These are phyloP conservation scores for Telopea speciosissima DNA, from an alignment of 177 flowering plant species.

Conservation along the genomic window DNA sequence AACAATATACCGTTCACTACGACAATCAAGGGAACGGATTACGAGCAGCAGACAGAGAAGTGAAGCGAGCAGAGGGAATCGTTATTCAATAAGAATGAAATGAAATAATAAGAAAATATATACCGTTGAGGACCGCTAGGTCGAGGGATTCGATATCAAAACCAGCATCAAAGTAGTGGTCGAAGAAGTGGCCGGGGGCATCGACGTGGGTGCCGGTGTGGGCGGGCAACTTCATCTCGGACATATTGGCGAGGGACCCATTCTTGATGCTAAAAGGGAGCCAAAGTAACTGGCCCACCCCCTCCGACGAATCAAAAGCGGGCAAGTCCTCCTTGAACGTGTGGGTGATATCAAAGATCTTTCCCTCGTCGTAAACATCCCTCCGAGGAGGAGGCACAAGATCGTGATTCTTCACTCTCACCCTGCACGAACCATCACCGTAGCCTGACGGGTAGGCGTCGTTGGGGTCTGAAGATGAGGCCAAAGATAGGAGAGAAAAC, in stretches of 20 bases:
- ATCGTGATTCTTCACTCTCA: neutral
- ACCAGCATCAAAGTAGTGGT: slow-evolving; percentile 79
- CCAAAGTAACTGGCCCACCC: slow-evolving; percentile 65
- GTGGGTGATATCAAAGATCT: slow-evolving; percentile 68
- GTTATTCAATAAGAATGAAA: neutral
- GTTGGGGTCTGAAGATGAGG: neutral
- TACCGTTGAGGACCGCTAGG: slow-evolving; percentile 76
- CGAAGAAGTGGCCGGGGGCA: slow-evolving; percentile 76
- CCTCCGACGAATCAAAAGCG: slow-evolving; percentile 36
- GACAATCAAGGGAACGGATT: neutral
- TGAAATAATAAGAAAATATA: neutral
- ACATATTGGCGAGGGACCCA: slow-evolving; percentile 66
- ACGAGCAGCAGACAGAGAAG: neutral
- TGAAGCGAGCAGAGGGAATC: neutral
- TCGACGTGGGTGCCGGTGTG: slow-evolving; percentile 92
- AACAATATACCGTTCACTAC: too few relatives aligned
- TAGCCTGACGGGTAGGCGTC: slow-evolving; percentile 1
- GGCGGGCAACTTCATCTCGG: slow-evolving; percentile 64
- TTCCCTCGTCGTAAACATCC: slow-evolving; percentile 61
- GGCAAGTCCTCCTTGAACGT: slow-evolving; percentile 49
- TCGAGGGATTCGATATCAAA: slow-evolving; percentile 87
- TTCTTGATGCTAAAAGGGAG: slow-evolving; percentile 65
- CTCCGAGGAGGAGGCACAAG: slow-evolving; percentile 25
- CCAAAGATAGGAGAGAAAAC: neutral
- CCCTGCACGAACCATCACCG: neutral